Evolutionary conservation across 805 yeast species (phyloP), one percentile per base, ranked within the genome.

Genomic region (Wickerhamiella shivajii): DNA sequence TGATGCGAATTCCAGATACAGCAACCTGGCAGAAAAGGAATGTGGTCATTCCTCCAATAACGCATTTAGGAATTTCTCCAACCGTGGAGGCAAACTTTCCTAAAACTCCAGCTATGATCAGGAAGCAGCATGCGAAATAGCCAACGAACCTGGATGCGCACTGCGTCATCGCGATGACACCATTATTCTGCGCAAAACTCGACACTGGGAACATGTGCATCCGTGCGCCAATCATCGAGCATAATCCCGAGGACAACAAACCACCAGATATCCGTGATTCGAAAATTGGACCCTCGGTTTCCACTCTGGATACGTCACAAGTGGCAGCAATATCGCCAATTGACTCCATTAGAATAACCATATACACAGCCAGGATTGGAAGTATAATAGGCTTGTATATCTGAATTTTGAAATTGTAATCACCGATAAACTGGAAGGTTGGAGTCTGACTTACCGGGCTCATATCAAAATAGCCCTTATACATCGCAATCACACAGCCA

Each of bases 261-360:
- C 93, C 94, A 47, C 94, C 94, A 60, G 83, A 93, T 44, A 83
- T 67, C 57, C 94, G 64, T 10, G 85, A 70, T 44, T 81, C 93
- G 53, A 75, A 81, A 13, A 64, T 42, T 30, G 69, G 71, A 42
- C 93, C 94, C 51, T 77, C 83, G 39, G 81, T 84, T 41, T 76
- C 83, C 41, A 77, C 60, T 47, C 92, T 63, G 10, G 92, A 77
- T 18, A 83, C 93, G 55, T 81, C 94, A 41, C 80, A 76, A 23
- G 93, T 78, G 22, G 93, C 93, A 22, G 93, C 80, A 49, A 81
- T 76, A 56, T 83, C 93, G 55, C 93, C 94, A 51, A 81, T 80
- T 37, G 92, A 77, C 60, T 83, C 93, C 84, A 81, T 81, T 72
- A 79, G 75, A 44, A 78, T 57, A 18, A 75, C 80, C 18, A 81